phyloP scores from a whole-genome alignment of 805 yeast genomes.

The Saccharomycopsis sp. region DNA sequence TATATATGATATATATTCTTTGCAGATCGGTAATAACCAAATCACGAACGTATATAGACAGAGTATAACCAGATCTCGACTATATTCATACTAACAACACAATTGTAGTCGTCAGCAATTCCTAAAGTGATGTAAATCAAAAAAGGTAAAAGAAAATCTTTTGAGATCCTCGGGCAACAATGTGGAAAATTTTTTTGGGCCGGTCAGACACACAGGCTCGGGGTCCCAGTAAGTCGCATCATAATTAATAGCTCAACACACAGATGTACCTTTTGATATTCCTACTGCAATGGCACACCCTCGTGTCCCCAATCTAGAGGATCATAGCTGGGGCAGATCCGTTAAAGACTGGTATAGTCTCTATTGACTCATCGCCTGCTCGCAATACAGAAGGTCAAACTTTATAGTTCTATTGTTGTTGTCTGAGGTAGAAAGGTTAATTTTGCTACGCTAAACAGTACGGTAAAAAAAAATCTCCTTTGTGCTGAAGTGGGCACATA shows the following conservation, averaged over 20 bases:
- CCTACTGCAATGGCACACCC: neutral
- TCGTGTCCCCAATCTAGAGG: neutral
- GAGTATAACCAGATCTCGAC: no score
- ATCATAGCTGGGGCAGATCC: no score
- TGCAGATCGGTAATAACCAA: no score
- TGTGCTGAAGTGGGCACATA: neutral
- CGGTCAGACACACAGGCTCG: neutral
- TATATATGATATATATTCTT: no score
- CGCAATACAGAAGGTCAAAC: neutral
- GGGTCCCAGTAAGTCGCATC: no score
- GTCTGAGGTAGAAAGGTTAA: neutral
- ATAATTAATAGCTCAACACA: no score
- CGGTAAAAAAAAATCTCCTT: neutral
- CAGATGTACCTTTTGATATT: no score
- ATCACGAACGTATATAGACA: no score
- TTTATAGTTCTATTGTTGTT: neutral
- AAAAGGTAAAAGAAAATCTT: neutral
- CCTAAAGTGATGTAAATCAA: neutral
- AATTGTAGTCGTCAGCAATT: neutral
- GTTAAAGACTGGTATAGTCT: neutral
- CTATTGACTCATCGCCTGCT: neutral
- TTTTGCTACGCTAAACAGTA: neutral
- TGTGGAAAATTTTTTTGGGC: neutral
- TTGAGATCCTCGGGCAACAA: neutral
- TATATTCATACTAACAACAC: no score